A percentile compares a stretch with the other conserved stretches of the same genome.
phyloP scores from a whole-genome alignment of 768 basidiomycete genomes.

The Suillus discolor region DNA sequence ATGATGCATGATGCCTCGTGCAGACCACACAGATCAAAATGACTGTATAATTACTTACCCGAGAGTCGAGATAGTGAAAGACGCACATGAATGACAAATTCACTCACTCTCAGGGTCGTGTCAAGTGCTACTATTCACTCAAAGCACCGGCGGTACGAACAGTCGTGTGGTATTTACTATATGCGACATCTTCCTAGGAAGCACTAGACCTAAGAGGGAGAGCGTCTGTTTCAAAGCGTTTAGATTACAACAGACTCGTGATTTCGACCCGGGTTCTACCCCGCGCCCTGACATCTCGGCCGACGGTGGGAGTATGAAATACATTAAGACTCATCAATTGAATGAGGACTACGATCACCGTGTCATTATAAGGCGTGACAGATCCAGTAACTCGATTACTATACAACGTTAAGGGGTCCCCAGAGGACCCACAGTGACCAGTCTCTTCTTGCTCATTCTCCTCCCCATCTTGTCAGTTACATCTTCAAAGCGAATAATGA shows the following conservation, averaged over 20 bases:
- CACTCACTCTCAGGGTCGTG: background rate
- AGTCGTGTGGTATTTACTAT: too few species aligned
- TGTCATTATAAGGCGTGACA: background rate
- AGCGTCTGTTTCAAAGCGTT: background rate
- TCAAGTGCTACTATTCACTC: background rate
- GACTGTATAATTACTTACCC: background rate
- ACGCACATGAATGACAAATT: background rate
- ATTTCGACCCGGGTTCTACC: background rate
- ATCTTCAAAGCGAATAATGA: background rate
- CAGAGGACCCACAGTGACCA: background rate
- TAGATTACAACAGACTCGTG: background rate
- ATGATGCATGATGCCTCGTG: background rate
- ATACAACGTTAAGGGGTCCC: background rate
- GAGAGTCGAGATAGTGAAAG: background rate
- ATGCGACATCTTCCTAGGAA: background rate
- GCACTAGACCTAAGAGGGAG: background rate
- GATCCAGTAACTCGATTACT: background rate
- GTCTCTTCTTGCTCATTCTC: background rate
- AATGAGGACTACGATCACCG: background rate
- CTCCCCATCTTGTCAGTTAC: background rate
- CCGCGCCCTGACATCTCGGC: too few species aligned
- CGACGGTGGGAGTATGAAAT: background rate
- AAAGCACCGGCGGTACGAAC: background rate
- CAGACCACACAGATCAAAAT: background rate
- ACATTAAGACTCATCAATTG: background rate